Evolutionary conservation across 192 early-diverging fungal species (phyloP).

Genomic region (Jimgerdemannia lactiflua): DNA sequence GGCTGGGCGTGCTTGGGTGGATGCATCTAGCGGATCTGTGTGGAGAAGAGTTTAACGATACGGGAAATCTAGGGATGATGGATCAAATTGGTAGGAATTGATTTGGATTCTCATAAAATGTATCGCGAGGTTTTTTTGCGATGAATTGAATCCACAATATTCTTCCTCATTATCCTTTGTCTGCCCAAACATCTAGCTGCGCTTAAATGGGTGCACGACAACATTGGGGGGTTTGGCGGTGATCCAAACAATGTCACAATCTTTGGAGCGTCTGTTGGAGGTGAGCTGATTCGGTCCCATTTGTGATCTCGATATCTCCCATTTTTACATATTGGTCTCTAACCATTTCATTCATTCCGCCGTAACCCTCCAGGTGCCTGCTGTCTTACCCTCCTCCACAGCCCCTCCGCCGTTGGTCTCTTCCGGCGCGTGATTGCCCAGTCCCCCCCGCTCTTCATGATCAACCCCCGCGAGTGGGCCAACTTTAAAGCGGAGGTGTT

Average conservation of each 20-base stretch:
- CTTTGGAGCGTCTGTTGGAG: constrained; percentile 59
- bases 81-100: constrained; percentile 29
- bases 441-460: constrained; percentile 26
- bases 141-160: background rate
- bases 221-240: constrained; percentile 65
- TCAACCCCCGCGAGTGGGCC: constrained; percentile 20
- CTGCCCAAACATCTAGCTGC: constrained; percentile 20
- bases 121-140: too few species aligned
- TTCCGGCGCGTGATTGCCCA: constrained; percentile 35
- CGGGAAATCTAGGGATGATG: constrained; percentile 19
- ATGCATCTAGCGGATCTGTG: constrained; percentile 2
- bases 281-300: constrained; percentile 3
- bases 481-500: constrained; percentile 16
- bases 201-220: constrained; percentile 55
- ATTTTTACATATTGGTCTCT: background rate
- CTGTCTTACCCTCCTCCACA: constrained; percentile 37
- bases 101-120: background rate
- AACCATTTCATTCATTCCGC: background rate
- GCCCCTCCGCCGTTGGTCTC: constrained; percentile 29
- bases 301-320: background rate
- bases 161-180: background rate
- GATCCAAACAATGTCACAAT: constrained; percentile 53
- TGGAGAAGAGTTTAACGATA: constrained; percentile 10
- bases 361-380: constrained; percentile 15
- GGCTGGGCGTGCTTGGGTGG: constrained; percentile 54